Conservation (phyloP, 495 filamentous ascomycete genomes). For the Darksidea phi region DNA sequence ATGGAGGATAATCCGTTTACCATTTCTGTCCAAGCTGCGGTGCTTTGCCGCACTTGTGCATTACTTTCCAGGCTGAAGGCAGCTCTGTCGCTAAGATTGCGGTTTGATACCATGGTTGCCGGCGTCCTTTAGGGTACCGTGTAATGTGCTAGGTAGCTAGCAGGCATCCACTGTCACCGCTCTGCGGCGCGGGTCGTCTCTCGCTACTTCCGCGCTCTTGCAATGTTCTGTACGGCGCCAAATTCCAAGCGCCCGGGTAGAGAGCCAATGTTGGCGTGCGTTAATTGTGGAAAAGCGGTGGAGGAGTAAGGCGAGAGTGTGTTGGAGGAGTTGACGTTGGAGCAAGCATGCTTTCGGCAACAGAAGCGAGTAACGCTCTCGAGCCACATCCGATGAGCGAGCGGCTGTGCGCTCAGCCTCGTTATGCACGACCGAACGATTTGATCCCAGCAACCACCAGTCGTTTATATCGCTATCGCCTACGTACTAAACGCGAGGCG, state of each 20-base stretch:
- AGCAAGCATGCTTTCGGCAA: neutral
- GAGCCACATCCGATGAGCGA: constrained; percentile 5
- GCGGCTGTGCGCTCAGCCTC: constrained; percentile 28
- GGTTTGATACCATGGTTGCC: too few relatives aligned
- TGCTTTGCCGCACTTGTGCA: constrained; percentile 14
- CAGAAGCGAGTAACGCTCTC: constrained; percentile 6
- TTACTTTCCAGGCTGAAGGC: neutral
- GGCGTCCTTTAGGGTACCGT: neutral
- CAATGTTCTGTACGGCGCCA: constrained; percentile 6
- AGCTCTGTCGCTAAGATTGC: neutral
- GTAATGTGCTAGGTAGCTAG: neutral
- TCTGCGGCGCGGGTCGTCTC: neutral
- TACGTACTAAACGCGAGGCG: constrained; percentile 20
- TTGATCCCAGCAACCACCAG: constrained; percentile 17
- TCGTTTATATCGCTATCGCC: constrained; percentile 6
- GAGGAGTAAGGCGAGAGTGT: neutral
- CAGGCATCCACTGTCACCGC: constrained; percentile 9
- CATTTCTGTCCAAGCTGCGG: constrained; percentile 1
- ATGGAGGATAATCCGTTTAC: constrained; percentile 2
- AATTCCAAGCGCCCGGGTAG: neutral
- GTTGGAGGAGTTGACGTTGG: constrained; percentile 9
- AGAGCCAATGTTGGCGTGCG: neutral
- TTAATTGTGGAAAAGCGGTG: constrained; percentile 15
- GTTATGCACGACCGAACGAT: neutral
- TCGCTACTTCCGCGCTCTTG: constrained; percentile 13